These are phyloP conservation scores for Pterocarpus macrocarpus DNA, from an alignment of 306 rosid genomes.

Conservation along the genomic window DNA sequence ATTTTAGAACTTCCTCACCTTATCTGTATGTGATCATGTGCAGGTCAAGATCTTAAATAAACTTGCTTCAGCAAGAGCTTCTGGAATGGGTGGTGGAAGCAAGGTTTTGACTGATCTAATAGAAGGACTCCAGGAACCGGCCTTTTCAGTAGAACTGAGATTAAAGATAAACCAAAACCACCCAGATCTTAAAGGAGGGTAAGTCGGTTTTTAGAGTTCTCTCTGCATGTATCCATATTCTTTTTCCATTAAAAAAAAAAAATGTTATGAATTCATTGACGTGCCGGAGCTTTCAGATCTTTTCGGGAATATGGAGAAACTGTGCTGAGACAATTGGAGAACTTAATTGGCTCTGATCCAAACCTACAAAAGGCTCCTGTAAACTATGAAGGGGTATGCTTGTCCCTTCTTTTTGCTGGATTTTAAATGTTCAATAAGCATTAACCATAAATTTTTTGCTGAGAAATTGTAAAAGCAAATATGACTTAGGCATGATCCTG, in stretches of 20 bases:
- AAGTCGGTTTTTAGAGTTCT: constrained; percentile 40
- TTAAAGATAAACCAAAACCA: constrained; percentile 86
- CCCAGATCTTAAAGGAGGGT: constrained; percentile 93
- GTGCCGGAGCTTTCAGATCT: constrained; percentile 63
- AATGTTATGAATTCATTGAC: constrained; percentile 52
- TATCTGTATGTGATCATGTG: constrained; percentile 25
- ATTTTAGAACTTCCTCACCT: neutral
- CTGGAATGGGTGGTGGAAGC: constrained; percentile 79
- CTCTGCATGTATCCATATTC: constrained; percentile 27
- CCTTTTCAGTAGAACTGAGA: constrained; percentile 76
- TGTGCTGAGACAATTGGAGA: constrained; percentile 83
- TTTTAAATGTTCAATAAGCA: constrained; percentile 30
- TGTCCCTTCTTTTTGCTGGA: constrained; percentile 1
- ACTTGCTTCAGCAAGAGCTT: constrained; percentile 91
- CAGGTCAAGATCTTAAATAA: constrained; percentile 96
- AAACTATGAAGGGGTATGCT: constrained; percentile 87
- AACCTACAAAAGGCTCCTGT: constrained; percentile 83
- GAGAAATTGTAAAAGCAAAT: constrained; percentile 1
- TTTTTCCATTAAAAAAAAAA: neutral
- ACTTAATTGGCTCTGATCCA: constrained; percentile 61
- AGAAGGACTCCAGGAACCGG: constrained; percentile 86
- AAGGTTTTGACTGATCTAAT: constrained; percentile 82
- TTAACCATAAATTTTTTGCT: constrained; percentile 6
- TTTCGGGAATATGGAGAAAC: constrained; percentile 92
- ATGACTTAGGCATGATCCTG: constrained; percentile 8